Percentiles rank a stretch among this genome's conserved stretches.
phyloP scores from a whole-genome alignment of 768 basidiomycete species.

The Lyophyllum semitale region DNA sequence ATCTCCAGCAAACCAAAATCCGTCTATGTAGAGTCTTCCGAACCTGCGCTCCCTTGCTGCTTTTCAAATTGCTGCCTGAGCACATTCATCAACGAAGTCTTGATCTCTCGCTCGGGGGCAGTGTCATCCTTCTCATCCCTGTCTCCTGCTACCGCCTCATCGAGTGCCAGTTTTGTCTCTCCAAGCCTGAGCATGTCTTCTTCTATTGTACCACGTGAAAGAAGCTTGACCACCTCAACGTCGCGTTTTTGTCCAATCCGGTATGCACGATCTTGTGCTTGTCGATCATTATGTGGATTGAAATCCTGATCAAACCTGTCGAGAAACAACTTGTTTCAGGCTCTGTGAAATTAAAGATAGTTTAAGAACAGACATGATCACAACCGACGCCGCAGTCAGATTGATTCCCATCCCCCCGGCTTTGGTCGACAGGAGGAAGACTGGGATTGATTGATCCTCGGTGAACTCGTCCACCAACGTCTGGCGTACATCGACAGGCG shows the following conservation, averaged over 20 bases:
- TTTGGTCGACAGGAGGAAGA: slow-evolving; percentile 91
- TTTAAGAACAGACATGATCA: slow-evolving; percentile 76
- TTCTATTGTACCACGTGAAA: slow-evolving; percentile 90
- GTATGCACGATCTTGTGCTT: slow-evolving; percentile 97
- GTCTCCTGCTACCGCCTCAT: slow-evolving; percentile 91
- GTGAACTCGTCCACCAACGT: slow-evolving; percentile 95
- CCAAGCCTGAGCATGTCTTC: slow-evolving; percentile 94
- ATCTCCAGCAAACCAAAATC: slow-evolving; percentile 1
- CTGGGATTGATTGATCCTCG: slow-evolving; percentile 79
- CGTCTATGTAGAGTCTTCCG: slow-evolving; percentile 1
- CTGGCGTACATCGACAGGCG: slow-evolving; percentile 91
- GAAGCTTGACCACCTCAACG: slow-evolving; percentile 93
- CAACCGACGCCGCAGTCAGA: slow-evolving; percentile 91
- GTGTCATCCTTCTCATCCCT: slow-evolving; percentile 59
- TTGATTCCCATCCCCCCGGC: slow-evolving; percentile 98
- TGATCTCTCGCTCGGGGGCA: slow-evolving; percentile 78
- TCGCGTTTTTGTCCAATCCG: slow-evolving; percentile 94
- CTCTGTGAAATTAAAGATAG: neutral
- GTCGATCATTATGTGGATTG: slow-evolving; percentile 96
- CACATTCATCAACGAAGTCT: slow-evolving; percentile 82
- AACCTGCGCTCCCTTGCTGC: slow-evolving; percentile 37
- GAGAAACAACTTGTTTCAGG: slow-evolving; percentile 4
- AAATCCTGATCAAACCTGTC: slow-evolving; percentile 95
- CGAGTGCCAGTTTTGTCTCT: slow-evolving; percentile 86
- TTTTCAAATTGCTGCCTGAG: slow-evolving; percentile 81